Conservation (phyloP, 129 eudicot species). For the Glebionis coronaria region DNA sequence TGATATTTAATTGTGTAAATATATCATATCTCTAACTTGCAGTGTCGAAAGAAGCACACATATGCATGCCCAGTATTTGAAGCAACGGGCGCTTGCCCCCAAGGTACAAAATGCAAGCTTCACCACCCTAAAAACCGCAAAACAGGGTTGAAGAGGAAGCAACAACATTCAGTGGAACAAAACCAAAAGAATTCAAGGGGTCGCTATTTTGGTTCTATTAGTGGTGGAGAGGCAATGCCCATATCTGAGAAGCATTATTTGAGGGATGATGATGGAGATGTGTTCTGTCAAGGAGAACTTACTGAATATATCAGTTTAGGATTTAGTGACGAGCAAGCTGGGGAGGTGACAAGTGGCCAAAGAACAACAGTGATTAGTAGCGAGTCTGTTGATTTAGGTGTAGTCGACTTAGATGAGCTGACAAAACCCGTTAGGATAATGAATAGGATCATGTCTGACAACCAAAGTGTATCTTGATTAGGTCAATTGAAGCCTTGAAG, state of each 20-base stretch:
- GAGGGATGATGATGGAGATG: constrained; percentile 37
- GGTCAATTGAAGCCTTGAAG: constrained; percentile 8
- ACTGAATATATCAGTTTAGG: constrained; percentile 66
- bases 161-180: constrained; percentile 29
- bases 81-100: constrained; percentile 76
- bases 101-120: constrained; percentile 83
- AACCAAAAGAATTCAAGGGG: constrained; percentile 58
- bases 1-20: constrained; percentile 42
- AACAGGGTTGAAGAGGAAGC: constrained; percentile 48
- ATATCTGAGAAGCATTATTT: constrained; percentile 25
- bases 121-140: constrained; percentile 78
- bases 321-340: constrained; percentile 45
- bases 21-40: constrained; percentile 64
- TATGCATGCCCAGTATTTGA: constrained; percentile 85
- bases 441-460: constrained; percentile 22
- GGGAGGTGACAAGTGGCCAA: constrained; percentile 20
- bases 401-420: constrained; percentile 41
- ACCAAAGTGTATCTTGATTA: constrained; percentile 19
- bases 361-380: constrained; percentile 11
- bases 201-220: constrained; percentile 65
- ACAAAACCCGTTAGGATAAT: constrained; percentile 47
- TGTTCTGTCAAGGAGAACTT: constrained; percentile 31
- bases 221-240: constrained; percentile 17
- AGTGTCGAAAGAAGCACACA: constrained; percentile 99
- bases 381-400: constrained; percentile 10